phyloP scores from a whole-genome alignment of 257 asterid genomes.

The Penstemon barbatus region DNA sequence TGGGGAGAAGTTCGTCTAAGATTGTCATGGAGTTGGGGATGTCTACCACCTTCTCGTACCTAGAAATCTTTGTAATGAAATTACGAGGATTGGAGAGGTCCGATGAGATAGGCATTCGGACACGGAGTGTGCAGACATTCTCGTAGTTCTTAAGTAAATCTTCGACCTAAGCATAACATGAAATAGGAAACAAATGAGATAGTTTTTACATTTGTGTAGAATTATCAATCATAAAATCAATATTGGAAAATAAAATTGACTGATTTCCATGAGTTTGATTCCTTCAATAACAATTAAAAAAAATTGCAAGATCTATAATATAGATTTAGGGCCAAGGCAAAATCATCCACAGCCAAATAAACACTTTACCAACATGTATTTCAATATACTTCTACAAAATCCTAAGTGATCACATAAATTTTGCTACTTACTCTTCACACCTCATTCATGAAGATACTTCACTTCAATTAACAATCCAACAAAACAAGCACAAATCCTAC shows the following conservation, averaged over 20 bases:
- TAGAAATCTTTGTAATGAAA: constrained; percentile 73
- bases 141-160: constrained; percentile 72
- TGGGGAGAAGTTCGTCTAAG: constrained; percentile 80
- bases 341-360: neutral
- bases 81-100: constrained; percentile 75
- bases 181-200: neutral
- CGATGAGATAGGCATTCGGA: constrained; percentile 81
- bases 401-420: constrained; percentile 1
- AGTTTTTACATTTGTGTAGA: neutral
- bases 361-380: neutral
- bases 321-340: neutral
- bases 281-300: constrained; percentile 3
- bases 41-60: constrained; percentile 72
- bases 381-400: constrained; percentile 1
- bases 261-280: neutral
- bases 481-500: neutral
- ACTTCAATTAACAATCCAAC: constrained; percentile 6
- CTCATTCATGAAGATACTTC: neutral
- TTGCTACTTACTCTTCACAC: neutral
- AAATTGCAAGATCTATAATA: constrained; percentile 13
- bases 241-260: too few relatives aligned
- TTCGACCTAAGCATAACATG: constrained; percentile 55
- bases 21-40: constrained; percentile 90
- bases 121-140: constrained; percentile 78
- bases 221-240: neutral